Percentiles rank a stretch among this genome's conserved stretches.
phyloP scores from a whole-genome alignment of 1,284 basidiomycete genomes.

The Cryptococcus neoformans region DNA sequence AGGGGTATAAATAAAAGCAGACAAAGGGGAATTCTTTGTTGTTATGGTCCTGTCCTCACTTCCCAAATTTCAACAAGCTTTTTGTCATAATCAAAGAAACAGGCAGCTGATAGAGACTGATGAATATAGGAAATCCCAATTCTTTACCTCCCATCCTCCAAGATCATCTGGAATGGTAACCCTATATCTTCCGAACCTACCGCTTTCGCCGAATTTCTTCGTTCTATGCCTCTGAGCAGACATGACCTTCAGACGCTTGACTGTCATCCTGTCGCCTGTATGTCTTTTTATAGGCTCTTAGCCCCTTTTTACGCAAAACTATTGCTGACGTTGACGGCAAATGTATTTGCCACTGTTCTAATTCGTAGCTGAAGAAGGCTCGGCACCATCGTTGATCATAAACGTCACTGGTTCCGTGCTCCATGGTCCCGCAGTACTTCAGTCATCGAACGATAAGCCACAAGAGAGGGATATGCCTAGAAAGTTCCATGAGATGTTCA shows the following conservation, averaged over 20 bases:
- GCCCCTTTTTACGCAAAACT: not conserved
- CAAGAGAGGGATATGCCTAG: constrained; percentile 29
- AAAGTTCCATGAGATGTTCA: constrained; percentile 46
- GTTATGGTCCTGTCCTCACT: not conserved
- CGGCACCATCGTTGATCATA: constrained; percentile 38
- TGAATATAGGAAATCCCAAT: constrained; percentile 32
- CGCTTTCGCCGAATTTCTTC: constrained; percentile 32
- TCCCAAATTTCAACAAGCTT: not conserved
- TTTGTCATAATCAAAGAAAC: no score
- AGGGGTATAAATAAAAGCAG: not conserved
- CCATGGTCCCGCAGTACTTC: constrained; percentile 36
- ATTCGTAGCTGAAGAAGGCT: constrained; percentile 14
- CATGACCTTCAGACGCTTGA: constrained; percentile 45
- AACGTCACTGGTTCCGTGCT: constrained; percentile 44
- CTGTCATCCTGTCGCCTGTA: constrained; percentile 40
- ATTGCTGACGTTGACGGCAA: not conserved
- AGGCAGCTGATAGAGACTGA: no score
- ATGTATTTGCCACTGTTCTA: no score
- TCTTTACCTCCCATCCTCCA: constrained; percentile 36
- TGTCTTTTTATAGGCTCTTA: constrained; percentile 5
- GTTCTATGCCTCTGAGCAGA: constrained; percentile 33
- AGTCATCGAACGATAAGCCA: constrained; percentile 4
- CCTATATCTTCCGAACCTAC: constrained; percentile 22
- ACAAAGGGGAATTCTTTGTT: not conserved
- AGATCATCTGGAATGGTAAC: constrained; percentile 46